Base-by-base conservation (phyloP, 2,329 filamentous ascomycete species). In the Rhinocladiella similis region DNA sequence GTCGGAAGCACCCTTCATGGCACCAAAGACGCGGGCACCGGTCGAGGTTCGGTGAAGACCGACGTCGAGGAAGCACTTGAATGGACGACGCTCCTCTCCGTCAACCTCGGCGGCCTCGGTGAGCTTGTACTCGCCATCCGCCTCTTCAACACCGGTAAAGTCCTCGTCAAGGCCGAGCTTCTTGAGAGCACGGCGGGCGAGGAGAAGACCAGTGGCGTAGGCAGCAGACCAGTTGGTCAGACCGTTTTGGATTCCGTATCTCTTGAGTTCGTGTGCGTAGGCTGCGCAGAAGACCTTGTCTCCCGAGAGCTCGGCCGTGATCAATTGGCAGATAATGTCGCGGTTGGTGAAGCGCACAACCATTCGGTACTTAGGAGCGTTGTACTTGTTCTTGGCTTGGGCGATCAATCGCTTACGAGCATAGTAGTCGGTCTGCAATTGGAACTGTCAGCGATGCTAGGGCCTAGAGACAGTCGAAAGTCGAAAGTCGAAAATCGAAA, bases 361-460 rank as follows among this genome's bases (percentile, higher is more conserved):
- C 75, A 99, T 89, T 75, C 94, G 90, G 89, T 99, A 97, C 87
- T 99, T 99, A 81, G 94, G 94, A 65, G 94, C 89, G 83, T 96
- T 96, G 89, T 97, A 99, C 89, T 99, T 99, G 91, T 99, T 99
- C 91, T 97, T 99, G 83, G 94, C 94, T 86, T 99, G 94, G 83
- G 91, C 92, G 85, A 97, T 94, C 80, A 99, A 86, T 75, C 94
- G 89, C 90, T 97, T 97, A 79, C 94, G 93, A 77, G 94, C 94
- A 80, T 97, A 97, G 91, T 99, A 99, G 79, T 99, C 94, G 83
- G 94, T 99, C 90, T 99, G 47, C 42, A 25, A 18, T 14, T 45
- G 16, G 43, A 57, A 19, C 4, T 3, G 38, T 19, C 38, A 16
- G 38, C 14, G 10, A 53, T 52, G 10, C 29, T 10, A n/a, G n/a